phyloP scores from a whole-genome alignment of 768 basidiomycete genomes.

The Glaciozyma antarctica region DNA sequence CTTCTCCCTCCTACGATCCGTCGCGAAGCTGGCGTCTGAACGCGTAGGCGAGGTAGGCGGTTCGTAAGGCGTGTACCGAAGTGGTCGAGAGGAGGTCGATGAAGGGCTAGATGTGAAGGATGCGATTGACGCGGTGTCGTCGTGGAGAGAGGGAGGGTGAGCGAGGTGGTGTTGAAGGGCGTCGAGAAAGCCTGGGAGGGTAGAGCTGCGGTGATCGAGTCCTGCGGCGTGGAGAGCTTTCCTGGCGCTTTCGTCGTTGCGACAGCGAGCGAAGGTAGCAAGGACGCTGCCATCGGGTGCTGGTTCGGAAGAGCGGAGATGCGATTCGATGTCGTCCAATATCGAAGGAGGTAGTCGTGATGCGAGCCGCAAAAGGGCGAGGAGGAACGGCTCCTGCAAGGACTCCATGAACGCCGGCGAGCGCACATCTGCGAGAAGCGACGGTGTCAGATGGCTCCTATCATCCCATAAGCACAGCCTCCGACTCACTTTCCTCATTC shows the following conservation, averaged over 20 bases:
- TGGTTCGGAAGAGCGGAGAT: not conserved
- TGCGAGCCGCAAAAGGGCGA: slow-evolving; percentile 12
- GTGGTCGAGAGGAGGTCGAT: not conserved
- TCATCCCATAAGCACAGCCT: not conserved
- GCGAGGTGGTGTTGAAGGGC: not conserved
- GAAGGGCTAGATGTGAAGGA: not conserved
- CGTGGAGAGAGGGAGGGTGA: not conserved
- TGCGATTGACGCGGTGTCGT: not conserved
- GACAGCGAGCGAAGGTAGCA: not conserved
- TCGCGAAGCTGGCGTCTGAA: not conserved
- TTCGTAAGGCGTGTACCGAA: not conserved
- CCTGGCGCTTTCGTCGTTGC: not conserved
- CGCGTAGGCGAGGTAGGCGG: not conserved
- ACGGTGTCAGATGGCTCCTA: not conserved
- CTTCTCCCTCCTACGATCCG: not conserved
- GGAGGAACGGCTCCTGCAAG: slow-evolving; percentile 7
- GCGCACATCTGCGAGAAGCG: not conserved
- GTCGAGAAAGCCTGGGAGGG: not conserved
- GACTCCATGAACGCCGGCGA: not conserved
- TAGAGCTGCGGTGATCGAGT: not conserved
- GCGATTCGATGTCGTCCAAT: not conserved
- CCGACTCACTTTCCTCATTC: not conserved
- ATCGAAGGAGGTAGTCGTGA: not conserved
- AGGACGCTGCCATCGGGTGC: not conserved
- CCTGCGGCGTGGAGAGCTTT: not conserved